Evolutionary conservation across 75 land plant genomes (phyloP).

Genomic region (Selaginella moellendorffii): DNA sequence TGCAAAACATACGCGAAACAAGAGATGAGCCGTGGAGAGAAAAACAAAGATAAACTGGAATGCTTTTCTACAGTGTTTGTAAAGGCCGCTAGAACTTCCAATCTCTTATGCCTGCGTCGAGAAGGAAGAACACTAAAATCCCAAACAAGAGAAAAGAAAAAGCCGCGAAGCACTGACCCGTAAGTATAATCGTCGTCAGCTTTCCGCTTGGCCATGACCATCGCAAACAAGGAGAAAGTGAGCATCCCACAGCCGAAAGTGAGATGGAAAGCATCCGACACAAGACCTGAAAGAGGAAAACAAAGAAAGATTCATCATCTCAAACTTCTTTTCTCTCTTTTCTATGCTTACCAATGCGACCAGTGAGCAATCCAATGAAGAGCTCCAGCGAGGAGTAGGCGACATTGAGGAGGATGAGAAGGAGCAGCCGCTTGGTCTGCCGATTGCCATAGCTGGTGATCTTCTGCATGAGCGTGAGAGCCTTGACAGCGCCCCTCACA

Average conservation of each 20-base stretch:
- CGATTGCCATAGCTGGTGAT: constrained; percentile 14
- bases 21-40: too few species aligned
- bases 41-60: too few species aligned
- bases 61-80: constrained; percentile 99
- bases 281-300: constrained; percentile 45
- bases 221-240: constrained; percentile 83
- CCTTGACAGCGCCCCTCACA: neutral
- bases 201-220: constrained; percentile 47
- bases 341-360: constrained; percentile 67
- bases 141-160: too few species aligned
- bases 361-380: constrained; percentile 55
- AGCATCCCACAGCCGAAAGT: constrained; percentile 94
- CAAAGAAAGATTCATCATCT: neutral
- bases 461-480: neutral
- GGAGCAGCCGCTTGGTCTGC: constrained; percentile 24
- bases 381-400: constrained; percentile 67
- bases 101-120: constrained; percentile 65
- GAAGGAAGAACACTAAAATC: neutral
- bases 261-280: constrained; percentile 95
- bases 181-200: constrained; percentile 59
- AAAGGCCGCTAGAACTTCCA: constrained; percentile 85
- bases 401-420: constrained; percentile 68
- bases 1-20: constrained; percentile 69
- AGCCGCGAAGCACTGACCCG: constrained; percentile 75
- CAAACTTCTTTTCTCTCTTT: too few species aligned